Base-by-base conservation (phyloP, 805 yeast genomes). In the Ogataea sp. region DNA sequence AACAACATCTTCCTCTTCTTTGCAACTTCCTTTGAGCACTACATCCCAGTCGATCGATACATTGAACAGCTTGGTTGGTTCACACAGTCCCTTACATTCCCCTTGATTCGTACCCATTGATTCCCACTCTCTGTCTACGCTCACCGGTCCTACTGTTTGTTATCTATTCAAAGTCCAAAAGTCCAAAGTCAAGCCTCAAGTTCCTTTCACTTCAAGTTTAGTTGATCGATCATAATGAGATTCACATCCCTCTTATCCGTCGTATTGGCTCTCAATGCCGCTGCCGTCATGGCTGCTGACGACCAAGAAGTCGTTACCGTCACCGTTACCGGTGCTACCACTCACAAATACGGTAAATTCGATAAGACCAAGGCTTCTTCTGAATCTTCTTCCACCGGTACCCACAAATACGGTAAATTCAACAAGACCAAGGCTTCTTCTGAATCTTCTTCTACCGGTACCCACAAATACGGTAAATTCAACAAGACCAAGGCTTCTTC, bases 351-450 rank as follows among this genome's bases (percentile, higher is more conserved):
- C 49, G 84, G 78, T 39, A 62, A 66, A 52, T 73, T 72, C 48
- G 65, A 73, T 64, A 70, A 73, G 59, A 71, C 76, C 40, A 49
- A 56, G 48, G 41, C 43, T 14, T 43, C 61, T 2, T 41, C 58
- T 35, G 44, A 56, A 15, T 43, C 72, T 3, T 43, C 63, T 15
- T 46, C 60, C 14, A 59, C 72, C 42, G 68, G 70, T 43, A 75
- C 82, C 36, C 79, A 78, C 65, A 69, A 59, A 47, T 65, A 65
- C 46, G 84, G 84, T 47, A 68, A 67, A 55, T 75, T 75, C 55
- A 66, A 75, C 65, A 69, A 68, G 52, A 68, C 73, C 37, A 55
- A 55, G 45, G 44, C 28, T 18, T 51, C 62, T 14, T 39, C 51
- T 8, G 44, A 56, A 18, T 47, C 68, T 6, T 42, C 58, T 33